A percentile compares a stretch with the other conserved stretches of the same genome.
Evolutionary conservation across 768 basidiomycete species (phyloP).

Genomic region (Boletus rufocinnamomeus): DNA sequence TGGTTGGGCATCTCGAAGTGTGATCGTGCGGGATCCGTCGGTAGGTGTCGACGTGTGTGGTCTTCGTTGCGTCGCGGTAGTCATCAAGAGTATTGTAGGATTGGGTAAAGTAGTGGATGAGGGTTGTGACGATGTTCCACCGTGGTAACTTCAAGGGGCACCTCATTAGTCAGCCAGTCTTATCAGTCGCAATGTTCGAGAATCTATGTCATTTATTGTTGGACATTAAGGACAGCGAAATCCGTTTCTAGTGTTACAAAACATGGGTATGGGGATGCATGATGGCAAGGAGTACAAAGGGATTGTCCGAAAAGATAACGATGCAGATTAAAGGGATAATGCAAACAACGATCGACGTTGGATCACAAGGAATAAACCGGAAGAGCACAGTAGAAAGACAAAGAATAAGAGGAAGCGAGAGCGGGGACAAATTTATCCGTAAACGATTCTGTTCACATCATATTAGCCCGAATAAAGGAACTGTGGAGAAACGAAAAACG

Average conservation of each 20-base stretch:
- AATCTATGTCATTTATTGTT: conserved; percentile 18
- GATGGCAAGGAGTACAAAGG: conserved; percentile 25
- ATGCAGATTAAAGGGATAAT: conserved; percentile 25
- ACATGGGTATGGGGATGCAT: conserved; percentile 28
- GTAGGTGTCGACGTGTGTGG: conserved; percentile 44
- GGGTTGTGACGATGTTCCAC: neutral
- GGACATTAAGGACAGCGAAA: conserved; percentile 23
- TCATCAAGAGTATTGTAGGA: conserved; percentile 6
- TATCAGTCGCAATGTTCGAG: neutral
- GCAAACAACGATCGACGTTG: conserved; percentile 36
- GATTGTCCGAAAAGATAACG: conserved; percentile 25
- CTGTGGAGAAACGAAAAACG: conserved; percentile 33
- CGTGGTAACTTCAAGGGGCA: neutral
- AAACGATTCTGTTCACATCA: conserved; percentile 39
- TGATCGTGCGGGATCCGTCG: conserved; percentile 59
- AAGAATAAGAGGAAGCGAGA: neutral
- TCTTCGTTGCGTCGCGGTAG: conserved; percentile 30
- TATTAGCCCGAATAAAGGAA: conserved; percentile 7
- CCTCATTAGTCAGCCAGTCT: conserved; percentile 23
- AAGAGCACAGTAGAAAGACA: conserved; percentile 11
- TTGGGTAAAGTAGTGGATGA: no score
- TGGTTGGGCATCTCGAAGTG: conserved; percentile 42
- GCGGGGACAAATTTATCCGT: conserved; percentile 36
- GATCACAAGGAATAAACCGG: neutral
- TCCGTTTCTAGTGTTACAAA: conserved; percentile 28